Conservation (phyloP, 1,284 basidiomycete species). For the Papiliotrema terrestris region DNA sequence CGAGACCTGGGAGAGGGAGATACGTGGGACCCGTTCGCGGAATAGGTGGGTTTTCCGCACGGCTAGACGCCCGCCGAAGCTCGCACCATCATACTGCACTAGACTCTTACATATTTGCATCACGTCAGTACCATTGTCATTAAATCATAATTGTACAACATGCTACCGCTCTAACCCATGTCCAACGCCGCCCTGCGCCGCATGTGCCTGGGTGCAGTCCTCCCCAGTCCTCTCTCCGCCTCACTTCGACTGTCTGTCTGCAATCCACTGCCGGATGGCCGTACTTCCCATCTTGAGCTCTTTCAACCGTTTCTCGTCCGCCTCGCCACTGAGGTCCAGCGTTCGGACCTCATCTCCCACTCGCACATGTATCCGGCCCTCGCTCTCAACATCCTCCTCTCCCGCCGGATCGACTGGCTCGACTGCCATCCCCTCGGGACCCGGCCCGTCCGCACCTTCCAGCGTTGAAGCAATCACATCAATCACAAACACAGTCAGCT, state of each 20-base stretch:
- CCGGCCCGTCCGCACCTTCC: conserved; percentile 1
- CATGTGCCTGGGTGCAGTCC: no score
- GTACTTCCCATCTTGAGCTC: conserved; percentile 86
- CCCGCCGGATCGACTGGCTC: neutral
- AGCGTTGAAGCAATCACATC: conserved; percentile 70
- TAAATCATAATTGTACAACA: conserved; percentile 1
- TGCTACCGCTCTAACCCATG: neutral
- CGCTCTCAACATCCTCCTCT: conserved; percentile 1
- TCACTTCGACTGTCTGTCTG: conserved; percentile 8
- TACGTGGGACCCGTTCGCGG: neutral
- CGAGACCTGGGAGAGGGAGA: neutral
- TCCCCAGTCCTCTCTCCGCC: neutral
- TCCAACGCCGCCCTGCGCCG: neutral
- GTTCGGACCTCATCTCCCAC: conserved; percentile 6
- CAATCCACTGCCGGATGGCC: conserved; percentile 77
- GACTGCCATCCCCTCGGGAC: neutral
- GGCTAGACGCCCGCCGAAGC: conserved; percentile 5
- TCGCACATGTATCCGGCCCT: conserved; percentile 1
- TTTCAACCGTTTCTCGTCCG: conserved; percentile 65
- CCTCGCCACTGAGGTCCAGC: conserved; percentile 50
- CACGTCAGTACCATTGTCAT: neutral
- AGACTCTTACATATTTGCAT: no score
- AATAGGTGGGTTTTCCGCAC: neutral
- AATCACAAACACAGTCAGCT: conserved; percentile 69
- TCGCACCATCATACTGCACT: conserved; percentile 3